Evolutionary conservation across 73 alveolate species (phyloP), one percentile per base, ranked within the genome.

Genomic region (Tetrahymena elliotti): DNA sequence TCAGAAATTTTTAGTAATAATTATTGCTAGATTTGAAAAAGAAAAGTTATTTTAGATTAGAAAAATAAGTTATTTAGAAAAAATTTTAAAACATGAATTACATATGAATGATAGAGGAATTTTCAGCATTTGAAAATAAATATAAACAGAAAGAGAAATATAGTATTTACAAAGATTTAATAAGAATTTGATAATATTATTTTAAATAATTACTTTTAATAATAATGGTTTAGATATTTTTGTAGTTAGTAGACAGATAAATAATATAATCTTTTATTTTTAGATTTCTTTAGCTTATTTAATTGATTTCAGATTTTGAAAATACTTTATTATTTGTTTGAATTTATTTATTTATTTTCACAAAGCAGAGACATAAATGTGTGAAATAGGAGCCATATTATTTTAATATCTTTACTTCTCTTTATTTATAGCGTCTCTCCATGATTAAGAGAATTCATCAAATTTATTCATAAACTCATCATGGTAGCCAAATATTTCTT

Each of bases 391-490:
- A 27, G 88, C 88, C 88, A 68, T 27, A 68, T 68, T 36, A 24
- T 68, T 68, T 68, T 68, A 31, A 68, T 68, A 68, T 68, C 88
- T 68, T 68, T 68, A 10, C 88, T 95, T 94, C 20, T 97, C 97
- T 31, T 94, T 52, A 38, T 31, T 53, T 6, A 94, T 94, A 53
- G 97, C 96, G 20, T 97, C 96, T 93, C 98, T 93, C 98, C 98
- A 97, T 0, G 97, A 95, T 38, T 95, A 35, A 52, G 97, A 95
- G 93, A 53, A 97, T 93, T 97, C 98, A 95, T 97, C 98, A 47
- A 94, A 38, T 39, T 93, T 93, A 24, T 94, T 94, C 97, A 95
- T 97, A 94, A 97, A 97, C 40, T 97, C 98, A 53, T 97, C 98
- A 18, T 97, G 96, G 82, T 95, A 97, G 93, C 95, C 97, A 41